A percentile compares a stretch with the other conserved stretches of the same genome.
Evolutionary conservation across 305 asterid species (phyloP).

Genomic region (Ilex paraguariensis): DNA sequence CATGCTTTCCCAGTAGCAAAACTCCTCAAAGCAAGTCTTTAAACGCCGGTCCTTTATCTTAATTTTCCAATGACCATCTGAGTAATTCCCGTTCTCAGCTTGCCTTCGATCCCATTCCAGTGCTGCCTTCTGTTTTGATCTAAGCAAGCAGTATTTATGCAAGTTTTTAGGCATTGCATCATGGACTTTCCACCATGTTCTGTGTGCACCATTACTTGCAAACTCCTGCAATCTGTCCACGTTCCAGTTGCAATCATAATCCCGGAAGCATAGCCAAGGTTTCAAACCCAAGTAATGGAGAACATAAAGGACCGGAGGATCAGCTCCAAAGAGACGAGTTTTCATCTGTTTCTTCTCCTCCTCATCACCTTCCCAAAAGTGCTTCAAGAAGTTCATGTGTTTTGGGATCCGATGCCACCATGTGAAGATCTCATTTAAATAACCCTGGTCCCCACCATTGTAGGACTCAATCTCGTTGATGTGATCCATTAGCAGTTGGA

Average conservation of each 20-base stretch:
- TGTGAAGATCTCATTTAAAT: slow-evolving; percentile 78
- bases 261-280: slow-evolving; percentile 90
- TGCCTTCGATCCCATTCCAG: slow-evolving; percentile 77
- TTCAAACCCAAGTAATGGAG: slow-evolving; percentile 80
- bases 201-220: slow-evolving; percentile 82
- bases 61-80: slow-evolving; percentile 81
- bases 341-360: slow-evolving; percentile 56
- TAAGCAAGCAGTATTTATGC: slow-evolving; percentile 72
- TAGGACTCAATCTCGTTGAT: slow-evolving; percentile 80
- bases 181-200: slow-evolving; percentile 89
- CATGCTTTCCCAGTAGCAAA: slow-evolving; percentile 95
- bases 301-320: slow-evolving; percentile 75
- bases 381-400: slow-evolving; percentile 81
- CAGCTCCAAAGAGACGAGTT: slow-evolving; percentile 63
- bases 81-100: slow-evolving; percentile 71
- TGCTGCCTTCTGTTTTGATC: slow-evolving; percentile 90
- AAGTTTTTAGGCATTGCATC: slow-evolving; percentile 89
- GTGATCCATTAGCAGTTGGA: slow-evolving; percentile 74
- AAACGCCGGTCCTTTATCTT: slow-evolving; percentile 56
- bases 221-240: slow-evolving; percentile 62
- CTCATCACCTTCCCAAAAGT: slow-evolving; percentile 82
- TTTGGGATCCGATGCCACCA: slow-evolving; percentile 98
- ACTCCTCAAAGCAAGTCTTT: slow-evolving; percentile 61
- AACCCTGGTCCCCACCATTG: slow-evolving; percentile 96
- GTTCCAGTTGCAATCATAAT: slow-evolving; percentile 91